phyloP scores from a whole-genome alignment of 2,329 filamentous ascomycete species.

The Cephalotrichum gorgonifer region DNA sequence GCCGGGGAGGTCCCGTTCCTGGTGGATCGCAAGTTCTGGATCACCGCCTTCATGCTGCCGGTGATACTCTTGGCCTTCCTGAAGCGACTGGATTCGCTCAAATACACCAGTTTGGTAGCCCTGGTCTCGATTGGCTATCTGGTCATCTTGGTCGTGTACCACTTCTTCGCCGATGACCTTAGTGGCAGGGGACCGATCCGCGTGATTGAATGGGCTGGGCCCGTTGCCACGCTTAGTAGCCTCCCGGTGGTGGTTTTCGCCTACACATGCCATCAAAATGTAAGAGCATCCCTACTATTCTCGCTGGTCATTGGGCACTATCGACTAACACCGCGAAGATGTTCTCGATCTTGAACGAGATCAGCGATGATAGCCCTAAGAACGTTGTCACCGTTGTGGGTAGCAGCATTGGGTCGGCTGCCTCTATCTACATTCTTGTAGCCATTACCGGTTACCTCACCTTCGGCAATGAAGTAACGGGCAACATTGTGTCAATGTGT shows the following conservation, averaged over 20 bases:
- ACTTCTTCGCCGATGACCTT: constrained; percentile 74
- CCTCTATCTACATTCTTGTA: constrained; percentile 77
- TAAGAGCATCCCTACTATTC: constrained; percentile 29
- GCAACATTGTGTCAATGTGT: constrained; percentile 93
- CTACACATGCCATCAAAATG: constrained; percentile 99
- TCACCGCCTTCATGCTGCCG: constrained; percentile 93
- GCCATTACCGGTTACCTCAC: constrained; percentile 93
- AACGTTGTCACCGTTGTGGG: constrained; percentile 69
- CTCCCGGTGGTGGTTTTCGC: constrained; percentile 96
- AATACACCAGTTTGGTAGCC: constrained; percentile 91
- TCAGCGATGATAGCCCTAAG: constrained; percentile 68
- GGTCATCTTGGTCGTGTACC: constrained; percentile 84
- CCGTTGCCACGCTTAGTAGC: constrained; percentile 69
- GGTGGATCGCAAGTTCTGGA: constrained; percentile 90
- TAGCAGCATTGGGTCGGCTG: constrained; percentile 81
- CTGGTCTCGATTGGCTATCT: constrained; percentile 90
- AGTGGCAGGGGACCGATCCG: constrained; percentile 65
- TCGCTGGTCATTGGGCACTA: no score
- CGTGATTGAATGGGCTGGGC: constrained; percentile 67
- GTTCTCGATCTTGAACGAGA: constrained; percentile 97
- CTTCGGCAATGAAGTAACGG: constrained; percentile 79
- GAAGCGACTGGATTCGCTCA: constrained; percentile 83
- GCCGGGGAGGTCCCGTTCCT: constrained; percentile 58
- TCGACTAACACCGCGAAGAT: constrained; percentile 48
- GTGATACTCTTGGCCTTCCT: constrained; percentile 93